Evolutionary conservation across 768 basidiomycete genomes (phyloP).

Genomic region (Podaxis sp.): DNA sequence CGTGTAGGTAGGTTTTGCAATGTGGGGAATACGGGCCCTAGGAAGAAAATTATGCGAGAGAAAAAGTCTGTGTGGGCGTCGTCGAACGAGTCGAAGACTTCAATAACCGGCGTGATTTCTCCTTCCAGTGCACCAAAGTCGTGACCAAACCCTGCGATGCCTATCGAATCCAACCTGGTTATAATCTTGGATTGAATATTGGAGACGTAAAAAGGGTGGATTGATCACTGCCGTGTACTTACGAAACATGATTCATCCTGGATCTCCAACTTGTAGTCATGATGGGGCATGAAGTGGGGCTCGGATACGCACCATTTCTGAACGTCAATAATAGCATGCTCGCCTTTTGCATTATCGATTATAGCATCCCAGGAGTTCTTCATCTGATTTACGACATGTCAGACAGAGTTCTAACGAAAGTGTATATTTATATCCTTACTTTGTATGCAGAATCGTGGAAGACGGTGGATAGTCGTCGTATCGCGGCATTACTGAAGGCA

Average conservation of each 20-base stretch:
- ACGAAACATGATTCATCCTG: constrained; percentile 50
- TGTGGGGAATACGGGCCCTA: constrained; percentile 36
- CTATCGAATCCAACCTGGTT: constrained; percentile 53
- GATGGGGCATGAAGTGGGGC: background rate
- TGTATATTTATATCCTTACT: constrained; percentile 26
- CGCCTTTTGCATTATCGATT: constrained; percentile 26
- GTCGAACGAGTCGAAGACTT: constrained; percentile 39
- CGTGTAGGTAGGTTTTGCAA: constrained; percentile 36
- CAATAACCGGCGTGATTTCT: constrained; percentile 38
- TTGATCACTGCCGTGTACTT: constrained; percentile 10
- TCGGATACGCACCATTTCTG: constrained; percentile 38
- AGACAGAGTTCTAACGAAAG: background rate
- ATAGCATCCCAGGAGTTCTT: constrained; percentile 30
- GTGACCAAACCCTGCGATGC: constrained; percentile 60
- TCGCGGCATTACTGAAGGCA: constrained; percentile 52
- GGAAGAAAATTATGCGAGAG: constrained; percentile 33
- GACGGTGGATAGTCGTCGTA: constrained; percentile 43
- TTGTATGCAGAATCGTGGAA: constrained; percentile 55
- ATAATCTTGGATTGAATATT: background rate
- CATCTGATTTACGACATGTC: constrained; percentile 24
- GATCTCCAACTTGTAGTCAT: background rate
- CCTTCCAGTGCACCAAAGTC: constrained; percentile 56
- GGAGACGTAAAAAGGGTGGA: background rate
- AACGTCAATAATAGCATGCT: constrained; percentile 41
- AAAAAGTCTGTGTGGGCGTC: constrained; percentile 25